Conservation (phyloP, 805 yeast genomes). For the Lachancea dasiensis region DNA sequence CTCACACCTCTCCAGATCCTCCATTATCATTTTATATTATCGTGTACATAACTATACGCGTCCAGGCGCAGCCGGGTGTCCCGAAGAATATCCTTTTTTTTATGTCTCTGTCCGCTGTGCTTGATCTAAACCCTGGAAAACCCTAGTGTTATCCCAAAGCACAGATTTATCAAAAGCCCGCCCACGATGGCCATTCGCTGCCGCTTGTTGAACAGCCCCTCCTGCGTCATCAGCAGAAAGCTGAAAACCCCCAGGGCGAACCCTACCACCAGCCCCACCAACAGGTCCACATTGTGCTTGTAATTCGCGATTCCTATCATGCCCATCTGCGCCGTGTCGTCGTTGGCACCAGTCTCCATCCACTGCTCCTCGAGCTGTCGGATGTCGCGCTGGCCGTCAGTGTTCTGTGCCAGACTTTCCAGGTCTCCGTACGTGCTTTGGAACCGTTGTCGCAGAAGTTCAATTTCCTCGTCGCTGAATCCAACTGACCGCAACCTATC, state of each 20-base stretch:
- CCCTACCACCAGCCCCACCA: slow-evolving; percentile 68
- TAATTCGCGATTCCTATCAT: slow-evolving; percentile 36
- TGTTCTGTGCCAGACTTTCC: slow-evolving; percentile 19
- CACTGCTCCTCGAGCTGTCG: slow-evolving; percentile 77
- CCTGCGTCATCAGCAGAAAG: slow-evolving; percentile 54
- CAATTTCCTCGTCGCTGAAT: slow-evolving; percentile 70
- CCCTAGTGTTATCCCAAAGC: slow-evolving; percentile 19
- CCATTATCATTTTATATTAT: no score
- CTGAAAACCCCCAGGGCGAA: slow-evolving; percentile 70
- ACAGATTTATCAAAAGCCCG: slow-evolving; percentile 63
- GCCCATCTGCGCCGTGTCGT: slow-evolving; percentile 40
- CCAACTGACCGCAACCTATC: slow-evolving; percentile 82
- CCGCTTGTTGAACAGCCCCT: slow-evolving; percentile 54
- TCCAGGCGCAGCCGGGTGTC: background rate
- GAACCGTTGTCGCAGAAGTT: slow-evolving; percentile 68
- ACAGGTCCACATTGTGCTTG: slow-evolving; percentile 56
- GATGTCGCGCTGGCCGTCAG: slow-evolving; percentile 42
- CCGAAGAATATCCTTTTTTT: background rate
- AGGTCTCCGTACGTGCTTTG: slow-evolving; percentile 55
- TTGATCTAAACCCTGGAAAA: slow-evolving; percentile 3
- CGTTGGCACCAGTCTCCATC: slow-evolving; percentile 72
- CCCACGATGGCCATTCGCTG: slow-evolving; percentile 63
- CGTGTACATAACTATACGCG: background rate
- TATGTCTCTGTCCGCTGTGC: background rate
- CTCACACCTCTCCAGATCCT: no score